These are phyloP conservation scores for Coniella lustricola DNA, from an alignment of 2,329 filamentous ascomycete genomes.

Conservation along the genomic window DNA sequence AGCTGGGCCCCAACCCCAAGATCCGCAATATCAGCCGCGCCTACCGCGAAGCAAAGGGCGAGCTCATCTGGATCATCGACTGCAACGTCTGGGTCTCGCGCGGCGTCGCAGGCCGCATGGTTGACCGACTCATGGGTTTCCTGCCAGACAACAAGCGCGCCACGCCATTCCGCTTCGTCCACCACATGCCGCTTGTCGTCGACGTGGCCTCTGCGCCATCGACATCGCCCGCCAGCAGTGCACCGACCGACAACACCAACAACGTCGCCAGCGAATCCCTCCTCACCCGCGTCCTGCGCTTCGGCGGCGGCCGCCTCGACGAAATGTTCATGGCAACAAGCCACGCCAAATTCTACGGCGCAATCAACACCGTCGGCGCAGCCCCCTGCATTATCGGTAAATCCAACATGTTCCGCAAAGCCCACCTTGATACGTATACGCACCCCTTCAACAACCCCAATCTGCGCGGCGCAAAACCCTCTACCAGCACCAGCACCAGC, in stretches of 20 bases:
- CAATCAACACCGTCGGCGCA: constrained; percentile 86
- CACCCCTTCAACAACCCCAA: constrained; percentile 39
- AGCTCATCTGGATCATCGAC: constrained; percentile 89
- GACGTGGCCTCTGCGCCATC: constrained; percentile 44
- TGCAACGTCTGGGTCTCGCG: constrained; percentile 90
- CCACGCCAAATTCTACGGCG: constrained; percentile 95
- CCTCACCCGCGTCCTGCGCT: constrained; percentile 21
- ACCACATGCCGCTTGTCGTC: constrained; percentile 86
- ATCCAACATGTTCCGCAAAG: constrained; percentile 95
- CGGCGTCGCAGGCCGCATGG: constrained; percentile 78
- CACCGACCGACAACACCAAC: background rate
- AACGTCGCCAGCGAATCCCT: no score
- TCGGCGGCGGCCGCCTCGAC: constrained; percentile 76
- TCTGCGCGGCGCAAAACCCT: constrained; percentile 25
- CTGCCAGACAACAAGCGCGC: constrained; percentile 38
- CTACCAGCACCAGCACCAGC: constrained; percentile 6
- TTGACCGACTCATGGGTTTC: constrained; percentile 75
- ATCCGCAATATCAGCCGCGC: constrained; percentile 93
- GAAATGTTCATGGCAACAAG: constrained; percentile 91
- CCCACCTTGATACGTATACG: constrained; percentile 74
- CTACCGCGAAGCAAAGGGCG: constrained; percentile 79
- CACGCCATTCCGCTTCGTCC: constrained; percentile 80
- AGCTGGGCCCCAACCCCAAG: constrained; percentile 91
- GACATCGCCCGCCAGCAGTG: background rate
- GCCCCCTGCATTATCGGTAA: constrained; percentile 95